Conservation (phyloP, 306 rosid species). For the Inga laurina region DNA sequence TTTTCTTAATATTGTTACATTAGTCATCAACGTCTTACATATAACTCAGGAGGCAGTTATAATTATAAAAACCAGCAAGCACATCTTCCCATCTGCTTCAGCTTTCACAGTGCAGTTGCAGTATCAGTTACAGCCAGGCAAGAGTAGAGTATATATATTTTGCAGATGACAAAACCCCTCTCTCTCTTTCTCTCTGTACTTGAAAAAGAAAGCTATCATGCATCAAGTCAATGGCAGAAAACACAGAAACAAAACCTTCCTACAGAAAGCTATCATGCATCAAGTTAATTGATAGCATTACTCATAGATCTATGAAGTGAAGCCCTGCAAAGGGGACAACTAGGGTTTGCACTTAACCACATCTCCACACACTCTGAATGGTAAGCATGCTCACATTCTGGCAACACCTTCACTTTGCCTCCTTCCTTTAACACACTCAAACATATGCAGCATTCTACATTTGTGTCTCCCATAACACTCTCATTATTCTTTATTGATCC, state of each 20-base stretch:
- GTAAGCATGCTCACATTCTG: constrained; percentile 43
- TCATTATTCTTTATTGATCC: not conserved
- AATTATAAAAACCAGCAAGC: too few relatives aligned
- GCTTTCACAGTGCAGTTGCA: not conserved
- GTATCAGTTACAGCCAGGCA: not conserved
- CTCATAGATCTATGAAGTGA: constrained; percentile 16
- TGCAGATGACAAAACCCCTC: not conserved
- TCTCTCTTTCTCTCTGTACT: not conserved
- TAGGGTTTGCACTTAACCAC: constrained; percentile 45
- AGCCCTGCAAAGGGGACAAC: constrained; percentile 57
- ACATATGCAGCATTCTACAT: constrained; percentile 51
- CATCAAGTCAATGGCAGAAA: not conserved
- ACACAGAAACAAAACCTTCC: not conserved
- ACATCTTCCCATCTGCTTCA: not conserved
- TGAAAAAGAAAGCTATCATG: not conserved
- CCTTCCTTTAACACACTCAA: constrained; percentile 38
- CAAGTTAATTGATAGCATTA: not conserved
- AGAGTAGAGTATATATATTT: not conserved
- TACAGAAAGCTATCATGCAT: not conserved
- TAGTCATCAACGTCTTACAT: too few relatives aligned
- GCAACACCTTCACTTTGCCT: constrained; percentile 44
- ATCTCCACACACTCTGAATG: constrained; percentile 50
- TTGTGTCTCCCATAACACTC: not conserved
- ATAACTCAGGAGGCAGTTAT: too few relatives aligned
- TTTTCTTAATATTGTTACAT: too few relatives aligned